Base-by-base conservation (phyloP, 2,329 filamentous ascomycete genomes). In the Fusarium sterilihyphosum region DNA sequence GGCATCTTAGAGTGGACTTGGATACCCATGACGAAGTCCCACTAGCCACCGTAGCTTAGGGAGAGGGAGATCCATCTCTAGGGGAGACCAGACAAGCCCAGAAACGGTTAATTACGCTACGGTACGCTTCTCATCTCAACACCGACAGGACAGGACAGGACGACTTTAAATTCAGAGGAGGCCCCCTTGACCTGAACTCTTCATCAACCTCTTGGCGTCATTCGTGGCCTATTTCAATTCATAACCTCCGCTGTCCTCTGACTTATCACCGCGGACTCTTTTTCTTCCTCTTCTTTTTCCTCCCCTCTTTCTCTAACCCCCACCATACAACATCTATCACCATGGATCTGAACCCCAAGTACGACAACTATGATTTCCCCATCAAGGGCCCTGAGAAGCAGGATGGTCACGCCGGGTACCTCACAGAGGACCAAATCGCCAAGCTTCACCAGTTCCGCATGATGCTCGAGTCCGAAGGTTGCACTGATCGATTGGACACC, bases 361-460 rank as follows among this genome's bases (percentile, higher is more conserved):
- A 98, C 88, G 96, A 98, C 86, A 84, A 97, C 87, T 98, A 96
- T 85, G 95, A 98, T 85, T 98, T 90, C 87, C 96, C 96, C 73
- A 94, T 92, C 74, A 92, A 90, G 73, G 91, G 94, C 53, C 90
- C 93, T 63, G 90, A 90, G 77, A 83, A 88, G 53, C 90, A 92
- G 81, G 86, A 87, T 78, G 96, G 96, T 75, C 95, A 98, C 84
- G 92, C 96, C 72, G 96, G 96, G 82, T 91, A 97, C 84, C 93
- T 97, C 79, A 96, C 92, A 63, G 88, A 91, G 66, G 90, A 93
- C 83, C 95, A 98, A 87, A 93, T 98, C 89, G 95, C 94, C 61
- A 92, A 96, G 85, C 92, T 98, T 54, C 86, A 91, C 81, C 94
- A 98, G 88, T 88, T 99, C 82, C 92, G 96, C 73, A 86, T 90